Conservation (phyloP, 139 green algal species). For the Raphidocelis subcapitata region DNA sequence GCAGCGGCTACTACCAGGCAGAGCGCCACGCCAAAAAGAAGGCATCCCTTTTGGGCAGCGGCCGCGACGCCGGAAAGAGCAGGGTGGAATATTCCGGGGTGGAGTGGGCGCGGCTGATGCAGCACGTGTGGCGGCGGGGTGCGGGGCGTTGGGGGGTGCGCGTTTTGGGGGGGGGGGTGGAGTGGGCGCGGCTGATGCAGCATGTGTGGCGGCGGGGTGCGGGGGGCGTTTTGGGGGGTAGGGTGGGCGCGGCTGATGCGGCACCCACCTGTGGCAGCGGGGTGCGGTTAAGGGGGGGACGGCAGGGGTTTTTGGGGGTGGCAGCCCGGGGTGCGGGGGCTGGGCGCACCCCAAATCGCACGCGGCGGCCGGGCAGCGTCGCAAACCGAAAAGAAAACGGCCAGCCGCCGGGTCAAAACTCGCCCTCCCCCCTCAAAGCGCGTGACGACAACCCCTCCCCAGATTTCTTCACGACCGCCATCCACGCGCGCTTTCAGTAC, state of each 20-base stretch:
- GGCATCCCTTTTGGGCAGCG: conserved; percentile 40
- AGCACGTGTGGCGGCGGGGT: conserved; percentile 42
- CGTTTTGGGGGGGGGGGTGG: conserved; percentile 7
- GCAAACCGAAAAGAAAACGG: too few species aligned
- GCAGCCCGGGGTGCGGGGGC: too few species aligned
- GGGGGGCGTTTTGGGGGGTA: conserved; percentile 7
- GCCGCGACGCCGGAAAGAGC: conserved; percentile 36
- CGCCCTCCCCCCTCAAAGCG: too few species aligned
- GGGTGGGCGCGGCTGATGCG: conserved; percentile 2
- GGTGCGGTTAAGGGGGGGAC: too few species aligned
- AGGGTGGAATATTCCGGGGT: conserved; percentile 28
- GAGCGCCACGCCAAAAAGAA: conserved; percentile 30
- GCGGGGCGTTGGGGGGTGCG: background rate
- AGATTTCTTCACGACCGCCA: too few species aligned
- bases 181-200: conserved; percentile 3
- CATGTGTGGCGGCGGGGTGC: conserved; percentile 41
- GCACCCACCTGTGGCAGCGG: too few species aligned
- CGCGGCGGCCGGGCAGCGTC: too few species aligned
- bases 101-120: background rate
- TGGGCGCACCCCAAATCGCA: too few species aligned
- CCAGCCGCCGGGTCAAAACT: too few species aligned
- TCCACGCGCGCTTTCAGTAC: too few species aligned
- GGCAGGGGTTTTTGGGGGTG: too few species aligned
- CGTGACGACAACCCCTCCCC: too few species aligned
- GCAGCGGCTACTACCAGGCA: conserved; percentile 39